A percentile compares a stretch with the other conserved stretches of the same genome.
phyloP scores from a whole-genome alignment of 148 eudicot species.

The Beta vulgaris region DNA sequence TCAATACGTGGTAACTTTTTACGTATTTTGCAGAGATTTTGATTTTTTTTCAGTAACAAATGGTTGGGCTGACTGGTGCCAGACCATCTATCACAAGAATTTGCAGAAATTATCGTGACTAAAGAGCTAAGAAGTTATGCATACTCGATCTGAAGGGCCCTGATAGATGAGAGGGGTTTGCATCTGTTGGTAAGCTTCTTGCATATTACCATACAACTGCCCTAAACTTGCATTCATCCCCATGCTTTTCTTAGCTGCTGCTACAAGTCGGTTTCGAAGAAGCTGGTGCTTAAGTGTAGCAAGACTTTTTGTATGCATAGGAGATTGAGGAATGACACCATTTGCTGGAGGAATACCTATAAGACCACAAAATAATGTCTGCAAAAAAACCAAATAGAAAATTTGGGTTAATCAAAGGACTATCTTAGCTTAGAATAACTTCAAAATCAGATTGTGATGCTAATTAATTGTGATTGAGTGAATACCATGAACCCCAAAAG shows the following conservation, averaged over 20 bases:
- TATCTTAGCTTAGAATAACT: background rate
- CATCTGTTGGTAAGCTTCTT: conserved; percentile 86
- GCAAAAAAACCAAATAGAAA: too few relatives aligned
- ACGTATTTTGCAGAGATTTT: too few relatives aligned
- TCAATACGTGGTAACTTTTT: too few relatives aligned
- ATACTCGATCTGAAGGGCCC: conserved; percentile 56
- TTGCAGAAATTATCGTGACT: too few relatives aligned
- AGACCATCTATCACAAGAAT: too few relatives aligned
- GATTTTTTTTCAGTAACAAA: too few relatives aligned
- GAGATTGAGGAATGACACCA: conserved; percentile 93
- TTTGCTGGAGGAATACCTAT: conserved; percentile 87
- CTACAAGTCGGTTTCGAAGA: conserved; percentile 70
- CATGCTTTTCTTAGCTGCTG: conserved; percentile 70
- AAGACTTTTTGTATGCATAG: conserved; percentile 93
- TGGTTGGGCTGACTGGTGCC: too few relatives aligned
- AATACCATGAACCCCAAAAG: conserved; percentile 84
- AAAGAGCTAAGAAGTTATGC: conserved; percentile 34
- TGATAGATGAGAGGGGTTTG: conserved; percentile 89
- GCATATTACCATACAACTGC: conserved; percentile 79
- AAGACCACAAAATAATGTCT: conserved; percentile 84
- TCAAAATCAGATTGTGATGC: background rate
- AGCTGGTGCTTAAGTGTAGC: conserved; percentile 96
- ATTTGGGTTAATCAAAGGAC: too few relatives aligned
- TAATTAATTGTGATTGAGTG: background rate
- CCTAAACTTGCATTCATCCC: conserved; percentile 67